A percentile compares a stretch with the other conserved stretches of the same genome.
These are phyloP conservation scores for Teratosphaeria gauchensis DNA, from an alignment of 2,329 filamentous ascomycete genomes.

Conservation along the genomic window DNA sequence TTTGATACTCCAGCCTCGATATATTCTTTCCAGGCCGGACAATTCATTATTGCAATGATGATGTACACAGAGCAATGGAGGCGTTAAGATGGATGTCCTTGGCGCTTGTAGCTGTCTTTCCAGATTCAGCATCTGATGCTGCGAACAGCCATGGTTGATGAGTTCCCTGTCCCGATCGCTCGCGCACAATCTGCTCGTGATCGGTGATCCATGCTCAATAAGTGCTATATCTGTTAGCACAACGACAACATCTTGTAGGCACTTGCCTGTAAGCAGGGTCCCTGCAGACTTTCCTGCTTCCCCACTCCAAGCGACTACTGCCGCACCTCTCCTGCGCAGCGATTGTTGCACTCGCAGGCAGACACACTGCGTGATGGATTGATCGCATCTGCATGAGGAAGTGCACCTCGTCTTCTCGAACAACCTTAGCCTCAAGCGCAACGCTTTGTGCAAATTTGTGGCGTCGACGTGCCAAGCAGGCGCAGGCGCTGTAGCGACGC, in stretches of 20 bases:
- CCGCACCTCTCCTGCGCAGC: not conserved
- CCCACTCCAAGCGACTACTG: not conserved
- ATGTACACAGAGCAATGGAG: not conserved
- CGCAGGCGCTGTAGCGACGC: not conserved
- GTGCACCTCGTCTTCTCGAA: not conserved
- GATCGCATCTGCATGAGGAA: not conserved
- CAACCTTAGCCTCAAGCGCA: not conserved
- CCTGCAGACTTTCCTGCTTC: not conserved
- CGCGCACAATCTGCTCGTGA: not conserved
- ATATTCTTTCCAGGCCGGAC: not conserved
- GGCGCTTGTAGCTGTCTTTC: not conserved
- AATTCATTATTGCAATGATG: not conserved
- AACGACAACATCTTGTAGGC: not conserved
- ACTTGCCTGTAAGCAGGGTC: not conserved
- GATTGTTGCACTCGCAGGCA: not conserved
- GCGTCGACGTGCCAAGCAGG: not conserved
- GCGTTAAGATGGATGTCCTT: not conserved
- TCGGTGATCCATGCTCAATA: not conserved
- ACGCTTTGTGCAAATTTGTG: not conserved
- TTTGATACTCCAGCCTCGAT: not conserved
- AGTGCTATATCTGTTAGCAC: not conserved
- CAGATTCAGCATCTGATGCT: not conserved
- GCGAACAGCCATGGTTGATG: not conserved
- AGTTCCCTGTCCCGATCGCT: not conserved
- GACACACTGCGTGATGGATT: not conserved